phyloP scores from a whole-genome alignment of 306 rosid species.

The Castanospermum australe region DNA sequence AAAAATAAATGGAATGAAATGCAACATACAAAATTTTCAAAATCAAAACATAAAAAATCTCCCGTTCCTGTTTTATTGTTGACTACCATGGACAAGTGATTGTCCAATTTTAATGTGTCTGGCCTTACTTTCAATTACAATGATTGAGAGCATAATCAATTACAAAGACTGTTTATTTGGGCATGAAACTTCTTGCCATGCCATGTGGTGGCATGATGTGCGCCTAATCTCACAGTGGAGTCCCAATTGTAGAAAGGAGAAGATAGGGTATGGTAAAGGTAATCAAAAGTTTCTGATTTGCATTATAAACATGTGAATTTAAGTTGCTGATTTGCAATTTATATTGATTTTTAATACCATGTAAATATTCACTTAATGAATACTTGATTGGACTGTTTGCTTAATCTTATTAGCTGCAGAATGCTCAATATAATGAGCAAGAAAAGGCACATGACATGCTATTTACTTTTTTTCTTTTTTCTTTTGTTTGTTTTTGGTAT shows the following conservation, averaged over 20 bases:
- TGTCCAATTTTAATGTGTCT: background rate
- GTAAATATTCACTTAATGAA: background rate
- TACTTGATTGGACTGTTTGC: background rate
- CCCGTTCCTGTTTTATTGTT: background rate
- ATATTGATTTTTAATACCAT: background rate
- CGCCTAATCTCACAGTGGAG: background rate
- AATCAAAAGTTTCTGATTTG: background rate
- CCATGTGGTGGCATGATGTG: background rate
- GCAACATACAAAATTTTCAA: too few relatives aligned
- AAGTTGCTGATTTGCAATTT: background rate
- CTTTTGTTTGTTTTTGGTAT: background rate
- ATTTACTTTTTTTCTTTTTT: background rate
- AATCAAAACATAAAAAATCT: too few relatives aligned
- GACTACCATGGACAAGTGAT: background rate
- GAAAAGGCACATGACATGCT: background rate
- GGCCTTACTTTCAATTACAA: background rate
- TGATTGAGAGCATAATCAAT: background rate
- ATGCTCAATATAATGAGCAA: background rate
- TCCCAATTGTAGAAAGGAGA: conserved; percentile 1
- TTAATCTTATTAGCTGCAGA: background rate
- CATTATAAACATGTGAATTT: background rate
- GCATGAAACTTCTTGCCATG: background rate
- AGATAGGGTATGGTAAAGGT: background rate
- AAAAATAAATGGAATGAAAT: too few relatives aligned
- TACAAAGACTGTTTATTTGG: background rate